Percentiles rank a stretch among this genome's conserved stretches.
These are phyloP conservation scores for Coriaria nepalensis DNA, from an alignment of 306 rosid species.

Conservation along the genomic window DNA sequence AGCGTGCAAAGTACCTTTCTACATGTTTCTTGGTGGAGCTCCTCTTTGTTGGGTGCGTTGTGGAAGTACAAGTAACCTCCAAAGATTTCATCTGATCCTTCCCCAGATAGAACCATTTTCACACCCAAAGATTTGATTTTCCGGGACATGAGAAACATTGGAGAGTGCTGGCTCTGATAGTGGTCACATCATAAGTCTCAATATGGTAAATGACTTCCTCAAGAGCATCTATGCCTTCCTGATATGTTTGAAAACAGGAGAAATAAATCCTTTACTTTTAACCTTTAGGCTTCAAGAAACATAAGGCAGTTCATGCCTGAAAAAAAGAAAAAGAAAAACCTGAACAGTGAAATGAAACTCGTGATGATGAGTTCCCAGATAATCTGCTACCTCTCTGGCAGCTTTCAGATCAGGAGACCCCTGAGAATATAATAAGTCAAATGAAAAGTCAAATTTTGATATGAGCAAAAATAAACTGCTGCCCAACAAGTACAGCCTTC, in stretches of 20 bases:
- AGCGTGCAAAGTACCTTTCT: constrained; percentile 43
- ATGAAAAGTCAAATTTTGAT: too few relatives aligned
- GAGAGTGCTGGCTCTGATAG: constrained; percentile 94
- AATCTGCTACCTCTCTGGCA: constrained; percentile 92
- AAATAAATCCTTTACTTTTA: not conserved
- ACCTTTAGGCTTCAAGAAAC: constrained; percentile 1
- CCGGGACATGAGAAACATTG: constrained; percentile 98
- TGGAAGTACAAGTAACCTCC: constrained; percentile 98
- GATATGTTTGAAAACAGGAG: constrained; percentile 21
- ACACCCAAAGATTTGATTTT: constrained; percentile 96
- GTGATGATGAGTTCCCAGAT: constrained; percentile 80
- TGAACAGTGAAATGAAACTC: constrained; percentile 93
- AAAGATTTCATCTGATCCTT: constrained; percentile 96
- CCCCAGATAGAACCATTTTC: constrained; percentile 99
- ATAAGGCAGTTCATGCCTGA: not conserved
- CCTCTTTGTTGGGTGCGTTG: constrained; percentile 91
- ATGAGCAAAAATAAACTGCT: not conserved
- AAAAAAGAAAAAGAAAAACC: constrained; percentile 26
- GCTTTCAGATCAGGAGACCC: constrained; percentile 93
- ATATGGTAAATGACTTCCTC: constrained; percentile 93
- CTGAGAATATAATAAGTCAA: constrained; percentile 25
- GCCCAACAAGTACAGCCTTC: not conserved
- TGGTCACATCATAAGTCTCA: constrained; percentile 94
- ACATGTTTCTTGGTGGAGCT: constrained; percentile 87
- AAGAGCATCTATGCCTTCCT: constrained; percentile 98